Percentiles rank a stretch among this genome's conserved stretches.
Evolutionary conservation across 345 rosid genomes (phyloP).

Genomic region (Eucalyptus pumila): DNA sequence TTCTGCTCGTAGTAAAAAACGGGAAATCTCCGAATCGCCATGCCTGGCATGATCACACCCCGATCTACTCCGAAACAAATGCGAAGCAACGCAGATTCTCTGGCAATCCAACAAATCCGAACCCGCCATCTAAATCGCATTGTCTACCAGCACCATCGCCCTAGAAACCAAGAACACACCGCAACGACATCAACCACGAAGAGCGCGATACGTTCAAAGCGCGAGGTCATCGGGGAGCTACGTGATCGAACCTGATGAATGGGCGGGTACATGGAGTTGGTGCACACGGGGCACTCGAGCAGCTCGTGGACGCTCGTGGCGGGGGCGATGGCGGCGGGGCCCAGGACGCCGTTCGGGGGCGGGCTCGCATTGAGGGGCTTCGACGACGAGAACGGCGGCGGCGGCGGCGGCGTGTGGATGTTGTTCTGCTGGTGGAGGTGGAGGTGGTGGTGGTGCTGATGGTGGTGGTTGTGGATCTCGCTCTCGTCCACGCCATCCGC

Average conservation of each 20-base stretch:
- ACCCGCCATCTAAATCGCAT: not conserved
- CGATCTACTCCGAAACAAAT: not conserved
- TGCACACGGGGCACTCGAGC: constrained; percentile 97
- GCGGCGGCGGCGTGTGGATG: constrained; percentile 5
- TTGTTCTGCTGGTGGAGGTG: not conserved
- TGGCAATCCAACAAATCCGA: not conserved
- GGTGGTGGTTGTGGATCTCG: constrained; percentile 50
- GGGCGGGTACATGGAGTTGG: constrained; percentile 98
- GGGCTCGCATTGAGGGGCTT: constrained; percentile 23
- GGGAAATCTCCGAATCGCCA: not conserved
- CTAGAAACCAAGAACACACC: not conserved
- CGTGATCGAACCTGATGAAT: constrained; percentile 73
- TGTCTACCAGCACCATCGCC: not conserved
- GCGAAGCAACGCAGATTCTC: not conserved
- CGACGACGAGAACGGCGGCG: constrained; percentile 37
- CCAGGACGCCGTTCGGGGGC: constrained; percentile 18
- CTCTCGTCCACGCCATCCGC: constrained; percentile 40
- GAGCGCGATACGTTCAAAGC: not conserved
- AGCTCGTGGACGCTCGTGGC: constrained; percentile 92
- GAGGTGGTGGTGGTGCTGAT: not conserved
- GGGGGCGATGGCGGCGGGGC: constrained; percentile 53
- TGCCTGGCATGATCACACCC: not conserved
- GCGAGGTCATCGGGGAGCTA: not conserved
- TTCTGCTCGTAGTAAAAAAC: not conserved
- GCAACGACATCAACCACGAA: not conserved